Percentiles rank a stretch among this genome's conserved stretches.
These are phyloP conservation scores for Marasmius sp. DNA, from an alignment of 1,284 basidiomycete species.

Conservation along the genomic window DNA sequence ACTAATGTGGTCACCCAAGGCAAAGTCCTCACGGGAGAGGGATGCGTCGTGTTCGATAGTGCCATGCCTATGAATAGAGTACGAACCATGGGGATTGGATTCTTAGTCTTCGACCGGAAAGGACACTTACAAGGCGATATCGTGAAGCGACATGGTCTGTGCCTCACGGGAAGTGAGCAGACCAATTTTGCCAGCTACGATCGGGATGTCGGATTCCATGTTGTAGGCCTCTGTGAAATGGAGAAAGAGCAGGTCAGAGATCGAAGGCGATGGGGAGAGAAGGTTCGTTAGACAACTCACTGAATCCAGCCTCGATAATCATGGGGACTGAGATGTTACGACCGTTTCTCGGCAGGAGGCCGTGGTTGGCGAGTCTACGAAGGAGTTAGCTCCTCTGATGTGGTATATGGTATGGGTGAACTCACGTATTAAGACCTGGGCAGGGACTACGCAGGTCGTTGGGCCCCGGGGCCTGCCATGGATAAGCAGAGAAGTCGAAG, in stretches of 20 bases:
- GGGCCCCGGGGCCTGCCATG: too few relatives aligned
- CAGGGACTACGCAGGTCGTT: background rate
- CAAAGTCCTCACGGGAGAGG: conserved; percentile 18
- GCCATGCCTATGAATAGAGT: conserved; percentile 12
- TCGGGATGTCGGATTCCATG: conserved; percentile 4
- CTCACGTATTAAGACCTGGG: background rate
- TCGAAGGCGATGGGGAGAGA: background rate
- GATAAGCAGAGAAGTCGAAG: too few relatives aligned
- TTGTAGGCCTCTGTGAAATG: background rate
- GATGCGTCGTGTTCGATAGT: conserved; percentile 24
- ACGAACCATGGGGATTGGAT: background rate
- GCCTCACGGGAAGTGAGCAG: conserved; percentile 11
- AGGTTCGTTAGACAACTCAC: background rate
- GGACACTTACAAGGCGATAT: conserved; percentile 12
- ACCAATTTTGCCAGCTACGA: conserved; percentile 14
- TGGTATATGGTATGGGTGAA: background rate
- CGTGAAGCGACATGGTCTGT: conserved; percentile 10
- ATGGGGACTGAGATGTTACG: conserved; percentile 15
- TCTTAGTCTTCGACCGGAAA: background rate
- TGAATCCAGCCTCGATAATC: conserved; percentile 13
- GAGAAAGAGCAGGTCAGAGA: background rate
- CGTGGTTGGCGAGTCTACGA: conserved; percentile 21
- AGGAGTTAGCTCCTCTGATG: background rate
- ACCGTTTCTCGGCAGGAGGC: conserved; percentile 19
- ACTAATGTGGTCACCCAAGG: conserved; percentile 16